A percentile compares a stretch with the other conserved stretches of the same genome.
phyloP scores from a whole-genome alignment of 1,139 yeast species.

The Nakaseomyces bracarensis region DNA sequence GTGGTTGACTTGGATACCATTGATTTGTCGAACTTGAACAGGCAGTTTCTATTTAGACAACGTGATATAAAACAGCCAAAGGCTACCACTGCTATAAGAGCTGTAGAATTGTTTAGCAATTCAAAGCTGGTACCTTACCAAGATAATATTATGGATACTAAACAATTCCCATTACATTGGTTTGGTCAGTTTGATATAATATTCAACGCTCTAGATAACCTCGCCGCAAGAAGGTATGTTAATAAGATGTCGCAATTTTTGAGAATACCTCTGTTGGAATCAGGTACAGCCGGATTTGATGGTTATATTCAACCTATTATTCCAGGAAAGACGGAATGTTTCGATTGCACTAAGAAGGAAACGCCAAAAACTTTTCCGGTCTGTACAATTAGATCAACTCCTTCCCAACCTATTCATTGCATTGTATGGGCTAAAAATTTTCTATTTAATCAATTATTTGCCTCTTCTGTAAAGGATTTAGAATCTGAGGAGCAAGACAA shows the following conservation, averaged over 20 bases:
- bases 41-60: conserved; percentile 84
- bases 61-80: conserved; percentile 83
- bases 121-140: conserved; percentile 72
- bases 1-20: conserved; percentile 92
- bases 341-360: conserved; percentile 80
- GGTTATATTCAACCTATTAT: conserved; percentile 91
- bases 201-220: conserved; percentile 87
- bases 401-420: conserved; percentile 92
- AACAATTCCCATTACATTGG: conserved; percentile 68
- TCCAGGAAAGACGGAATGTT: conserved; percentile 81
- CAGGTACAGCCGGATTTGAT: conserved; percentile 90
- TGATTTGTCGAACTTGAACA: conserved; percentile 80
- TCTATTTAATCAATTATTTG: conserved; percentile 74
- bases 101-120: conserved; percentile 68
- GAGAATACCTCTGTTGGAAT: conserved; percentile 72
- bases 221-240: conserved; percentile 87
- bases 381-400: conserved; percentile 94
- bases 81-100: conserved; percentile 71
- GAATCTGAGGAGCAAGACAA: conserved; percentile 29
- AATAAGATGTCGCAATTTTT: conserved; percentile 73
- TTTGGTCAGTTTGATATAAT: conserved; percentile 70
- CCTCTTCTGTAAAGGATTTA: conserved; percentile 34
- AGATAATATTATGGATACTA: conserved; percentile 79
- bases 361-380: conserved; percentile 91
- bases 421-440: conserved; percentile 97